These are phyloP conservation scores for Rhizomucor miehei DNA, from an alignment of 371 early-diverging fungal genomes.

Conservation along the genomic window DNA sequence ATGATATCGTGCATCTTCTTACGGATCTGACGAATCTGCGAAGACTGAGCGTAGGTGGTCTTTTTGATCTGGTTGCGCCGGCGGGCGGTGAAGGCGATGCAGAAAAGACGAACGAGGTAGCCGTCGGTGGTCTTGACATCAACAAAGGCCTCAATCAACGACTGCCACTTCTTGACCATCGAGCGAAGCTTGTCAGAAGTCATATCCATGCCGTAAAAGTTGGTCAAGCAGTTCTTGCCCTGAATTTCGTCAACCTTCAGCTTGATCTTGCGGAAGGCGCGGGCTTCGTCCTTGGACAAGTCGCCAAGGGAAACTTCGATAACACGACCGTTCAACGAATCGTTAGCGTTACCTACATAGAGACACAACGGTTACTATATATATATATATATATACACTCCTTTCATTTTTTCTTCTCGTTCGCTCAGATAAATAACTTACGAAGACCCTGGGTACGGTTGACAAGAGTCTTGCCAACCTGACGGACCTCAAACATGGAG, in stretches of 20 bases:
- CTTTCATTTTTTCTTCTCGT: too few relatives aligned
- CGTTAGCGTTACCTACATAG: conserved; percentile 97
- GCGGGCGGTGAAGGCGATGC: conserved; percentile 98
- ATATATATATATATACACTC: too few relatives aligned
- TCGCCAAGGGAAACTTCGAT: conserved; percentile 98
- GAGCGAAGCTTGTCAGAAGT: conserved; percentile 99
- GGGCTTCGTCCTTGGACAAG: conserved; percentile 94
- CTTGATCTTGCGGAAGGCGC: conserved; percentile 98
- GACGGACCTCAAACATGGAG: conserved; percentile 90
- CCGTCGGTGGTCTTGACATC: conserved; percentile 99
- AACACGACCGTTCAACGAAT: conserved; percentile 96
- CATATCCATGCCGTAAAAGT: conserved; percentile 99
- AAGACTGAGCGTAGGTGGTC: conserved; percentile 97
- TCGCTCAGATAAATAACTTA: too few relatives aligned
- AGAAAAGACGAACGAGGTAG: conserved; percentile 97
- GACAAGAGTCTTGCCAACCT: conserved; percentile 98
- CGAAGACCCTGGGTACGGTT: conserved; percentile 99
- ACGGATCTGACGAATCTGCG: conserved; percentile 99
- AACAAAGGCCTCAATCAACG: conserved; percentile 94
- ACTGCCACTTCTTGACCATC: conserved; percentile 99
- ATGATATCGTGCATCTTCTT: conserved; percentile 99
- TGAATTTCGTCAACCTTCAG: conserved; percentile 98
- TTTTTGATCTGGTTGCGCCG: conserved; percentile 95
- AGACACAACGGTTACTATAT: too few relatives aligned
- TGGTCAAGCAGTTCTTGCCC: conserved; percentile 99